phyloP scores from a whole-genome alignment of 2,329 filamentous ascomycete genomes.

The Tolypocladium nubicola region DNA sequence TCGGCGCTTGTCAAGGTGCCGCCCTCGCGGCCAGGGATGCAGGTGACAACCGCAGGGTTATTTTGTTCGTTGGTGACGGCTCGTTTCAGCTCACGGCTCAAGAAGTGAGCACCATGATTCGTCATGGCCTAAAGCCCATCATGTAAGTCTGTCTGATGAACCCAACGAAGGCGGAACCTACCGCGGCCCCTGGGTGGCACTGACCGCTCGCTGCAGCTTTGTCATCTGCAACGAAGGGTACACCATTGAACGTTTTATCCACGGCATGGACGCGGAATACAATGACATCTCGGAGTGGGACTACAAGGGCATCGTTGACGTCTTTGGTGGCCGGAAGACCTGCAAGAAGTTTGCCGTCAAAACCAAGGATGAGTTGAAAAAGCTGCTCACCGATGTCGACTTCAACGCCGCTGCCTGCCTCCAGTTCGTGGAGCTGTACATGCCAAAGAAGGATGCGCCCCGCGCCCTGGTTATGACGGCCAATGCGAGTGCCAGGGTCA shows the following conservation, averaged over 20 bases:
- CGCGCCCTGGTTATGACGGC: constrained; percentile 58
- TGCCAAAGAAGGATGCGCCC: constrained; percentile 71
- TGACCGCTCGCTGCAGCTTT: constrained; percentile 34
- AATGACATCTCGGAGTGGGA: constrained; percentile 75
- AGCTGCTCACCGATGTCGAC: constrained; percentile 50
- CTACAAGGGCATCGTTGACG: constrained; percentile 55
- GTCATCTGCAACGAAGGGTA: constrained; percentile 82
- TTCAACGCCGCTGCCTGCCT: constrained; percentile 48
- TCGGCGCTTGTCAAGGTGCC: constrained; percentile 51
- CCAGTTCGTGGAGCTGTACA: constrained; percentile 73
- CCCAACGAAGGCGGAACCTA: neutral
- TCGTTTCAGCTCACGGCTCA: constrained; percentile 78
- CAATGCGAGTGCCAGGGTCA: constrained; percentile 58
- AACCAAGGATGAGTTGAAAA: constrained; percentile 57
- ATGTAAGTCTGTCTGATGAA: constrained; percentile 40
- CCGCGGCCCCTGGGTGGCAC: neutral
- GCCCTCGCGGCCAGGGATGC: constrained; percentile 64
- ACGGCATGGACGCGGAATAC: constrained; percentile 69
- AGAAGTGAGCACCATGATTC: constrained; percentile 75
- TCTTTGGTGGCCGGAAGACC: constrained; percentile 54
- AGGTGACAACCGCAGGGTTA: constrained; percentile 49
- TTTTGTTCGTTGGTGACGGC: constrained; percentile 84
- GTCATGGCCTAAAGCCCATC: constrained; percentile 62
- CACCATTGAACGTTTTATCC: constrained; percentile 82
- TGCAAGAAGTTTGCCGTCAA: constrained; percentile 56